These are phyloP conservation scores for Ophiostoma perfectum DNA, from an alignment of 2,329 filamentous ascomycete species.

Conservation along the genomic window DNA sequence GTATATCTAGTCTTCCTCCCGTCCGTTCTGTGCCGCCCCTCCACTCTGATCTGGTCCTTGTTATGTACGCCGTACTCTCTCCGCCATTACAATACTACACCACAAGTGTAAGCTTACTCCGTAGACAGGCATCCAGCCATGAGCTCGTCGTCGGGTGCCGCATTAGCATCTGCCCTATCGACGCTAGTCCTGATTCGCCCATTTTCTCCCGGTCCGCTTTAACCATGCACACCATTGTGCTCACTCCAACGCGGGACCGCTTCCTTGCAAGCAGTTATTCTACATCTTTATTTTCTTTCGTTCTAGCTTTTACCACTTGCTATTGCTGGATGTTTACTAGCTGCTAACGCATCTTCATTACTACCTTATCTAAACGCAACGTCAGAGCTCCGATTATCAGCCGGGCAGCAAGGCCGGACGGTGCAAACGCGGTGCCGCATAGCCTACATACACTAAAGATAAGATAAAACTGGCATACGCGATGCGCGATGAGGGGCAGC, in stretches of 20 bases:
- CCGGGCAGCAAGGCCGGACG: neutral
- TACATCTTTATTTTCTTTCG: neutral
- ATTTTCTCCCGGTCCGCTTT: conserved; percentile 6
- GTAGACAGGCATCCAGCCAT: no score
- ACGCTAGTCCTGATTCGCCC: neutral
- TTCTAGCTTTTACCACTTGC: no score
- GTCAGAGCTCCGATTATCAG: neutral
- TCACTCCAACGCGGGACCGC: no score
- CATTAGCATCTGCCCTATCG: neutral
- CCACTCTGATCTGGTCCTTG: no score
- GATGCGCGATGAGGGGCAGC: conserved; percentile 12
- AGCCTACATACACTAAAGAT: neutral
- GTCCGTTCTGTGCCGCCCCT: no score
- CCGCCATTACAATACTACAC: no score
- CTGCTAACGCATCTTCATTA: no score
- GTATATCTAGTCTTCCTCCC: no score
- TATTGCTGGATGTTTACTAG: no score
- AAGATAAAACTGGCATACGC: neutral
- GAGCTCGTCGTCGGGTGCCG: neutral
- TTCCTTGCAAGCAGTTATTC: neutral
- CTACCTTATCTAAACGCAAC: conserved; percentile 6
- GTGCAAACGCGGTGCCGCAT: neutral
- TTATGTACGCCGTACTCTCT: no score
- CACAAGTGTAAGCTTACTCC: no score
- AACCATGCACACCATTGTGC: neutral